Base-by-base conservation (phyloP, 805 yeast species). In the Blastobotrys terrestris region DNA sequence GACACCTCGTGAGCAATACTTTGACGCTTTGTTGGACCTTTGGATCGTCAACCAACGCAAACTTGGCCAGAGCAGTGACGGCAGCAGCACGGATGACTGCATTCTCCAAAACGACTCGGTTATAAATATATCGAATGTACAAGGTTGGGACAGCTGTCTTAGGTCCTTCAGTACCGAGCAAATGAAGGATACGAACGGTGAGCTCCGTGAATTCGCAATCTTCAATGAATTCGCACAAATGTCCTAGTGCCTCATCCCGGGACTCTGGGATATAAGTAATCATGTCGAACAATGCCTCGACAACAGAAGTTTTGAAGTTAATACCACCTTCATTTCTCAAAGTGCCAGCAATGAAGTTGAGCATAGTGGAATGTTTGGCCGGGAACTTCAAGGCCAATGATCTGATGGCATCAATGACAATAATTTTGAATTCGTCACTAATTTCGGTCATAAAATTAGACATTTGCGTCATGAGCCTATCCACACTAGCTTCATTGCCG, bases 131-230 rank as follows among this genome's bases (percentile, higher is more conserved):
- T 74, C 99, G 85, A 57, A 94, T 91, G 70, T 89, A 92, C 62
- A 87, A 77, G 1, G 96, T 85, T 53, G 98, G 97, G 58, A 85
- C 85, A 5, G 84, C 61, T 3, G 96, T 84, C 54, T 77, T 73
- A 63, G 99, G 97, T 56, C 99, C 99, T 70, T 91, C 96, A 59
- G 84, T 87, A 67, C 99, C 99, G 59, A 94, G 78, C 56, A 92
- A 71, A 71, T 91, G 96, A 69, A 94, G 77, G 54, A 94, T 84
- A 66, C 98, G 81, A n/a, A 91, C 96, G 22, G 95, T 81, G 56
- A 94, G 81, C 71, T 90, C 97, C 31, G 96, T 87, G 73, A 78
- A 92, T 72, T 94, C 99, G 73, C 98, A 94, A 75, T 94, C 99
- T 72, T 94, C 99, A 63, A 94, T 94, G 66, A 90, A 91, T 70